Conservation (phyloP, 2,329 filamentous ascomycete genomes). For the Claviceps sp. region DNA sequence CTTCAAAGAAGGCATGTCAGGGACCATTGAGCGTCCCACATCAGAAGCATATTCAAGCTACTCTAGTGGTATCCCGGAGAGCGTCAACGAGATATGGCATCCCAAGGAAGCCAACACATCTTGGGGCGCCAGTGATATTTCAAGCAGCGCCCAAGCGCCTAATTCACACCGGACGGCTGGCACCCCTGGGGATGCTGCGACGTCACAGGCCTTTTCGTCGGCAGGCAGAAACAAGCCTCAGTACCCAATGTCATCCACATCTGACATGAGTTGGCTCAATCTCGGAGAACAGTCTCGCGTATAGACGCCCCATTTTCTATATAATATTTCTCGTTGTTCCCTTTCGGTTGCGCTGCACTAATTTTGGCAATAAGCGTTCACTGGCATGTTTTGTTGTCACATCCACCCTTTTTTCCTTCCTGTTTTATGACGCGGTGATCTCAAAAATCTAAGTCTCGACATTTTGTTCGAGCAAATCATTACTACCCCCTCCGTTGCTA, state of each 20-base stretch:
- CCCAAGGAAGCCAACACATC: slow-evolving; percentile 29
- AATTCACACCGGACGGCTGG: slow-evolving; percentile 27
- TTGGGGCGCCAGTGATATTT: slow-evolving; percentile 37
- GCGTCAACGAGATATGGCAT: slow-evolving; percentile 44
- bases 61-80: slow-evolving; percentile 53
- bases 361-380: background rate
- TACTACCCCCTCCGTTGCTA: background rate
- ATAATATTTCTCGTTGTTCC: background rate
- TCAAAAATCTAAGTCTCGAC: background rate
- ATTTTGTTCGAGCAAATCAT: background rate
- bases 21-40: slow-evolving; percentile 44
- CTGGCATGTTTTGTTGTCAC: background rate
- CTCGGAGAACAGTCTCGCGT: slow-evolving; percentile 35
- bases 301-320: background rate
- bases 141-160: slow-evolving; percentile 38
- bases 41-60: slow-evolving; percentile 40
- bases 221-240: slow-evolving; percentile 36
- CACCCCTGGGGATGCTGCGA: slow-evolving; percentile 20
- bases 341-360: background rate
- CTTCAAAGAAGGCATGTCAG: slow-evolving; percentile 43
- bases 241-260: slow-evolving; percentile 34
- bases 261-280: slow-evolving; percentile 74
- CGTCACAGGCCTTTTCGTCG: slow-evolving; percentile 15
- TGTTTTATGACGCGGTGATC: background rate
- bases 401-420: background rate